Percentiles rank a stretch among this genome's conserved stretches.
Evolutionary conservation across 225 moss, liverwort and hornwort genomes (phyloP).

Genomic region (Ulota crispa): DNA sequence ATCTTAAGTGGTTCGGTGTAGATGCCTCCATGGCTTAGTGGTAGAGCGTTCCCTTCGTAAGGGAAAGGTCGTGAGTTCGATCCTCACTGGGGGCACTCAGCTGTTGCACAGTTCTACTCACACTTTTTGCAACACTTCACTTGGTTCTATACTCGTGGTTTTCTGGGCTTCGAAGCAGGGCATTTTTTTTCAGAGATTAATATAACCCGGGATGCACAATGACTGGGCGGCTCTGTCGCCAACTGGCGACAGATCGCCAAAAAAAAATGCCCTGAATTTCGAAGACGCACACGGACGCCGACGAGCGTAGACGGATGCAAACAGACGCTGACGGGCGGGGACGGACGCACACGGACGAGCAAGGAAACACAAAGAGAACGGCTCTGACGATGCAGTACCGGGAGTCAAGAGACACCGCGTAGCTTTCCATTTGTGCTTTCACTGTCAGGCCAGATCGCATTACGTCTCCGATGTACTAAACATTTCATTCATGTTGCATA

Average conservation of each 20-base stretch:
- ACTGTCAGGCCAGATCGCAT: neutral
- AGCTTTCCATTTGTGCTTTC: neutral
- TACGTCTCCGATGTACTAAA: neutral
- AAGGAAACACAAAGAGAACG: neutral
- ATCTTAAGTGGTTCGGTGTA: too few species aligned
- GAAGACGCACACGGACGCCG: too few species aligned
- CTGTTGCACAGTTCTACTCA: accelerated
- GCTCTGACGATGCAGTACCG: neutral
- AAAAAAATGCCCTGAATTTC: accelerated
- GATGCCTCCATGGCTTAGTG: conserved; percentile 23
- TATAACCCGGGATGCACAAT: too few species aligned
- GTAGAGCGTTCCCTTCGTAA: conserved; percentile 54
- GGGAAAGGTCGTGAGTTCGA: conserved; percentile 44
- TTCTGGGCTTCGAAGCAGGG: too few species aligned
- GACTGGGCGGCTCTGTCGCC: too few species aligned
- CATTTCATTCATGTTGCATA: neutral
- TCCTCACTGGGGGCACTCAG: neutral
- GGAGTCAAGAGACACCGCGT: conserved; percentile 9
- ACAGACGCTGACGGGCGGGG: neutral
- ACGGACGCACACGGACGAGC: neutral
- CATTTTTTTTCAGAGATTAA: too few species aligned
- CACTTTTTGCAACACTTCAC: too few species aligned
- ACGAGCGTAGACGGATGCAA: neutral
- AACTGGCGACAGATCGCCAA: too few species aligned
- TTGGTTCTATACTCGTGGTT: too few species aligned